These are phyloP conservation scores for Yarrowia osloensis DNA, from an alignment of 805 yeast species.

Conservation along the genomic window DNA sequence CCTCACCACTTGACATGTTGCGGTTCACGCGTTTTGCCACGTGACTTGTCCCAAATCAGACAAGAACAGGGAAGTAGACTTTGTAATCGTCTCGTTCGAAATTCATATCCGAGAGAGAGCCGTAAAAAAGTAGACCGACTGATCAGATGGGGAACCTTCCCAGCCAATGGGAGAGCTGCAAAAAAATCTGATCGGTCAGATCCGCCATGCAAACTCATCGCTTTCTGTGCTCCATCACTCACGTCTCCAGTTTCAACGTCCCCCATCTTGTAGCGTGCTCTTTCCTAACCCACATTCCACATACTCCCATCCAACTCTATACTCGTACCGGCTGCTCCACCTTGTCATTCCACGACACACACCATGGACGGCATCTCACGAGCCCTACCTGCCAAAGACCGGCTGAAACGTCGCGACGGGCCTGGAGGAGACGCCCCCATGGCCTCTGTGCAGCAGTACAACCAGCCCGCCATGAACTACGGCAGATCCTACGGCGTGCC, in stretches of 20 bases:
- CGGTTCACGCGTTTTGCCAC: background rate
- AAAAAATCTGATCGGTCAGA: background rate
- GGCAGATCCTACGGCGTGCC: slow-evolving; percentile 26
- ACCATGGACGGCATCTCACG: slow-evolving; percentile 30
- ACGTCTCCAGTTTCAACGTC: too few species aligned
- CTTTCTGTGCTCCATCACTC: background rate
- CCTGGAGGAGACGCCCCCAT: slow-evolving; percentile 25
- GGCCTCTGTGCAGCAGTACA: slow-evolving; percentile 22
- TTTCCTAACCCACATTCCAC: slow-evolving; percentile 10
- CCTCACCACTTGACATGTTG: too few species aligned
- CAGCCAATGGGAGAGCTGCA: background rate
- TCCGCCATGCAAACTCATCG: too few species aligned
- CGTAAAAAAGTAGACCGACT: background rate
- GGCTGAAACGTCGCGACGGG: slow-evolving; percentile 24
- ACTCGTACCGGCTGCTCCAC: too few species aligned
- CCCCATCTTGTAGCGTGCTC: background rate
- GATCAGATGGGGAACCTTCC: background rate
- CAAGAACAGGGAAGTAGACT: too few species aligned
- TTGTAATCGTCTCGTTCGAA: too few species aligned
- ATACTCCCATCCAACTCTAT: slow-evolving; percentile 12
- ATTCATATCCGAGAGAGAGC: background rate
- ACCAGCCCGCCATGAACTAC: slow-evolving; percentile 20
- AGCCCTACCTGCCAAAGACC: slow-evolving; percentile 22
- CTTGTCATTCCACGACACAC: background rate
- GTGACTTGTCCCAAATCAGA: slow-evolving; percentile 14